Percentiles rank a stretch among this genome's conserved stretches.
phyloP scores from a whole-genome alignment of 1,284 basidiomycete species.

The Cystobasidium slooffiae region DNA sequence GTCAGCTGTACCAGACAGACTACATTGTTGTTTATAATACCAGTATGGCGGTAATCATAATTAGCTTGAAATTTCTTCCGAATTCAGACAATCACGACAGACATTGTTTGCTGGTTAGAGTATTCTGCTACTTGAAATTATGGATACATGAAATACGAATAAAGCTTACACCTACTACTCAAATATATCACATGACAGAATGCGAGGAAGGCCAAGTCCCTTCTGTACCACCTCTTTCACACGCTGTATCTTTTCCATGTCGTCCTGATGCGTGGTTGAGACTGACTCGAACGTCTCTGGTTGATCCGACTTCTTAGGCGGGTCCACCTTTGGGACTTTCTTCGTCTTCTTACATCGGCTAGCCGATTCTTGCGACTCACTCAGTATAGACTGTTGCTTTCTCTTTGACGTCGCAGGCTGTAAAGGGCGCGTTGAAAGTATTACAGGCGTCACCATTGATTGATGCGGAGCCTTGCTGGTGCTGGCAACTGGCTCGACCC shows the following conservation, averaged over 20 bases:
- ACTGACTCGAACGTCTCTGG: conserved; percentile 23
- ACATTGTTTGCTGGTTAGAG: too few relatives aligned
- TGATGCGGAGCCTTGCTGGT: too few relatives aligned
- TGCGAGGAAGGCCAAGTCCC: conserved; percentile 29
- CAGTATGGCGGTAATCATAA: too few relatives aligned
- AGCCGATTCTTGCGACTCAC: background rate
- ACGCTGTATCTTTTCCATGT: conserved; percentile 22
- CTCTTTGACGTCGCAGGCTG: conserved; percentile 2
- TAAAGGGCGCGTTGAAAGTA: background rate
- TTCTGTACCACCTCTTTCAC: conserved; percentile 8
- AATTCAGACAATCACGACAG: too few relatives aligned
- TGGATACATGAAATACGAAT: background rate
- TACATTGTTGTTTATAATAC: too few relatives aligned
- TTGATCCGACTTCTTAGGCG: background rate
- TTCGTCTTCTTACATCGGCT: background rate
- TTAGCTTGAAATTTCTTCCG: too few relatives aligned
- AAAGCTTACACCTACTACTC: background rate
- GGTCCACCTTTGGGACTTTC: background rate
- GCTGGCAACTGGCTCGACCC: background rate
- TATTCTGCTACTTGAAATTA: too few relatives aligned
- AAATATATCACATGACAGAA: conserved; percentile 10
- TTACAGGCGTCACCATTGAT: too few relatives aligned
- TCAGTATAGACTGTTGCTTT: background rate
- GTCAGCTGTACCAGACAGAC: too few relatives aligned
- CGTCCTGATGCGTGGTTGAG: conserved; percentile 34